Conservation (phyloP, 176 grass and related monocot species). For the Juncus effusus region DNA sequence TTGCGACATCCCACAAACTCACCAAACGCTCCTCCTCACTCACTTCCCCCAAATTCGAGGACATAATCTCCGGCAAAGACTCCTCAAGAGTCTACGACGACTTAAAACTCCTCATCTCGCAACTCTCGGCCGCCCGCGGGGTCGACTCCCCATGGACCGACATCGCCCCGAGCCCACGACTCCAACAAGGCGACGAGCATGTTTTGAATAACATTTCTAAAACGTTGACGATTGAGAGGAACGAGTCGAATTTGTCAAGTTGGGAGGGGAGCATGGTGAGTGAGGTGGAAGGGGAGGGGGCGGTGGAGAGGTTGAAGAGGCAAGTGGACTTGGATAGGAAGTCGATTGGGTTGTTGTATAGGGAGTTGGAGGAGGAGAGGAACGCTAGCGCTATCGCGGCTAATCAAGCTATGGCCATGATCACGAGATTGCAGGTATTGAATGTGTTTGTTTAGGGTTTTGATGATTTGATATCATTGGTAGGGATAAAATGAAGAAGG, state of each 20-base stretch:
- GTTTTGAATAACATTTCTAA: constrained; percentile 50
- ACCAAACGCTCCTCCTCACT: not conserved
- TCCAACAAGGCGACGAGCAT: constrained; percentile 39
- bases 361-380: constrained; percentile 87
- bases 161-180: constrained; percentile 25
- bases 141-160: constrained; percentile 31
- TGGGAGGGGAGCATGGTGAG: constrained; percentile 22
- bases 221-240: constrained; percentile 43
- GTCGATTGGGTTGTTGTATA: constrained; percentile 65
- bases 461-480: too few species aligned
- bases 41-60: constrained; percentile 25
- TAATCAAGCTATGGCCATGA: constrained; percentile 95
- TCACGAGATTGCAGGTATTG: constrained; percentile 61
- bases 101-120: constrained; percentile 56
- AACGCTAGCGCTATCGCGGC: constrained; percentile 65
- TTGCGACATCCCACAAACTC: not conserved
- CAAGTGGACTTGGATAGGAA: constrained; percentile 57
- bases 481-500: too few species aligned
- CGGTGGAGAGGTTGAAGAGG: constrained; percentile 49
- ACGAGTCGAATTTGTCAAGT: constrained; percentile 37
- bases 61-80: constrained; percentile 37
- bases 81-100: constrained; percentile 54
- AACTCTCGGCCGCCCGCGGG: constrained; percentile 37
- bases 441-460: too few species aligned
- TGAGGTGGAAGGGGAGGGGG: constrained; percentile 54